phyloP scores from a whole-genome alignment of 1,284 basidiomycete species.

The Binderoboletus segoi region DNA sequence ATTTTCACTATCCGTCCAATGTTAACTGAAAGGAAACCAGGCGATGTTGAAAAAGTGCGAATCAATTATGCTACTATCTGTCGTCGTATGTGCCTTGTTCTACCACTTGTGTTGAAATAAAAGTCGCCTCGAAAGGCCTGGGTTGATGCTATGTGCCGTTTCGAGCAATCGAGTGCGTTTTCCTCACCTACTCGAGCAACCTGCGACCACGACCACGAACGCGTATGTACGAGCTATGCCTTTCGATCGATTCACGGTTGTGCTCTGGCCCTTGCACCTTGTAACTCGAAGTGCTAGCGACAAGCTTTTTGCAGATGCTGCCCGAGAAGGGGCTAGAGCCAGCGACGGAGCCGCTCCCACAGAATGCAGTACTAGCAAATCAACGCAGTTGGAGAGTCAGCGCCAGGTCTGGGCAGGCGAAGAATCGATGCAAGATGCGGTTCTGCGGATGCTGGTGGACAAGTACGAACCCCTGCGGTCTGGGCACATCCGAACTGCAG shows the following conservation, averaged over 20 bases:
- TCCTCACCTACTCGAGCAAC: too few relatives aligned
- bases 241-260: conserved; percentile 4
- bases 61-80: neutral
- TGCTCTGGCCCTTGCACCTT: neutral
- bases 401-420: conserved; percentile 77
- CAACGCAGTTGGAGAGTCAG: conserved; percentile 46
- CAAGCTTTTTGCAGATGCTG: conserved; percentile 74
- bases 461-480: conserved; percentile 79
- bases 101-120: too few relatives aligned
- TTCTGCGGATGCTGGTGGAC: conserved; percentile 84
- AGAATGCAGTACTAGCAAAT: neutral
- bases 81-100: too few relatives aligned
- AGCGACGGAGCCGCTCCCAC: conserved; percentile 12
- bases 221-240: too few relatives aligned
- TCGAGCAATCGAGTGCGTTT: too few relatives aligned
- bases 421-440: conserved; percentile 70
- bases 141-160: too few relatives aligned
- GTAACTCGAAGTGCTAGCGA: conserved; percentile 6
- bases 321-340: conserved; percentile 51
- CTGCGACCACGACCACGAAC: too few relatives aligned
- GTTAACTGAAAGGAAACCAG: conserved; percentile 48
- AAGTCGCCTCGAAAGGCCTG: too few relatives aligned
- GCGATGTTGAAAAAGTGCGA: neutral
- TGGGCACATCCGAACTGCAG: conserved; percentile 65
- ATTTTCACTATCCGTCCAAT: conserved; percentile 87